Conservation (phyloP, 164 flowering plant genomes). For the Kingdonia uniflora region DNA sequence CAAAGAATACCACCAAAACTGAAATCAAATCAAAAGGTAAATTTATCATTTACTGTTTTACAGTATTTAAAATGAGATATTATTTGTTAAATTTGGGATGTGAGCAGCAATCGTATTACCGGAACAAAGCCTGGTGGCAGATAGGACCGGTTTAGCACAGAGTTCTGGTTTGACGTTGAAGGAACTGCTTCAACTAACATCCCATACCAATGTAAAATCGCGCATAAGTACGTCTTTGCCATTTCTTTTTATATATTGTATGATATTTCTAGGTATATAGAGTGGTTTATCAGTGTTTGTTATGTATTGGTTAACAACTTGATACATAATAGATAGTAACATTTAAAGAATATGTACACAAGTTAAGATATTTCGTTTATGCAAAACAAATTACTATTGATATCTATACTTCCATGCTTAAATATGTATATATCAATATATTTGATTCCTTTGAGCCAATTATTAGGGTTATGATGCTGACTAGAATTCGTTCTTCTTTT, state of each 20-base stretch:
- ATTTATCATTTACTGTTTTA: background rate
- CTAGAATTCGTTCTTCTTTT: background rate
- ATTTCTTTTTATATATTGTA: no score
- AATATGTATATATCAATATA: no score
- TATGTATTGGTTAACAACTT: no score
- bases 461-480: no score
- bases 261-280: no score
- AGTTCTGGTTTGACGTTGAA: slow-evolving; percentile 85
- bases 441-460: no score
- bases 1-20: slow-evolving; percentile 75
- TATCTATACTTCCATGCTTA: no score
- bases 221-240: slow-evolving; percentile 45
- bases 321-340: no score
- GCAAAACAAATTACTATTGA: no score
- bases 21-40: slow-evolving; percentile 78
- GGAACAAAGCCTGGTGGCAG: slow-evolving; percentile 85
- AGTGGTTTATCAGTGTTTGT: no score
- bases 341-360: no score
- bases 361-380: no score
- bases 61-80: background rate
- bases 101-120: slow-evolving; percentile 87
- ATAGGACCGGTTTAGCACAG: slow-evolving; percentile 63
- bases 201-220: slow-evolving; percentile 79
- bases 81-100: background rate
- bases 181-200: slow-evolving; percentile 89